phyloP scores from a whole-genome alignment of 352 stramenopile species.

The Halophytophthora polymorphica region DNA sequence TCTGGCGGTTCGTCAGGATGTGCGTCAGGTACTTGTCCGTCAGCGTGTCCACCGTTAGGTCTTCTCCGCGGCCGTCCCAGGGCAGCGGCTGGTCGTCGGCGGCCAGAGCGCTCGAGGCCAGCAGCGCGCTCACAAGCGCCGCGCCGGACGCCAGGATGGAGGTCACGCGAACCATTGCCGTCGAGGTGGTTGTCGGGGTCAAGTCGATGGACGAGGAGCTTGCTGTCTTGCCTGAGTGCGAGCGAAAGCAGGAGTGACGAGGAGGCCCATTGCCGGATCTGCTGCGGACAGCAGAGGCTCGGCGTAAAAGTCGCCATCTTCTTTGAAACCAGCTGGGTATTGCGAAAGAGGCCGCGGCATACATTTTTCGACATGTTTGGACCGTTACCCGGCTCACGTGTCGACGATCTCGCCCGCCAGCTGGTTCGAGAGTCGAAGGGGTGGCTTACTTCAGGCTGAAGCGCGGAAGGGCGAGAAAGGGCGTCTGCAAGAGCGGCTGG shows the following conservation, averaged over 20 bases:
- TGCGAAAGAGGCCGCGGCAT: slow-evolving; percentile 7
- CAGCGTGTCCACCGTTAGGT: slow-evolving; percentile 52
- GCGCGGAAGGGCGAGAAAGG: no score
- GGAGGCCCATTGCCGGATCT: slow-evolving; percentile 7
- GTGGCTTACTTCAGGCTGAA: no score
- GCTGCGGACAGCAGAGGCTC: neutral
- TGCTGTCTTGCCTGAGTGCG: slow-evolving; percentile 1
- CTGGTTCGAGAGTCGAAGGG: neutral
- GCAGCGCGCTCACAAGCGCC: slow-evolving; percentile 15
- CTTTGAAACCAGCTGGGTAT: neutral
- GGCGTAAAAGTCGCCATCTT: slow-evolving; percentile 16
- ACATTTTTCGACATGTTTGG: slow-evolving; percentile 12
- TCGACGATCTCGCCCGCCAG: neutral
- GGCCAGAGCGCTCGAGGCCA: slow-evolving; percentile 10
- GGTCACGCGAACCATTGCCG: slow-evolving; percentile 18
- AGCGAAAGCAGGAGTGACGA: slow-evolving; percentile 23
- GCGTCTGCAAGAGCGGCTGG: no score
- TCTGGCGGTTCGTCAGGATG: slow-evolving; percentile 63
- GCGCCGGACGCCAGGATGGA: slow-evolving; percentile 19
- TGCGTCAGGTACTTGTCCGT: slow-evolving; percentile 58
- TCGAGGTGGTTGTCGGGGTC: no score
- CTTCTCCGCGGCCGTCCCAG: slow-evolving; percentile 52
- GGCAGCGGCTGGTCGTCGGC: slow-evolving; percentile 42
- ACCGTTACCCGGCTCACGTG: slow-evolving; percentile 5
- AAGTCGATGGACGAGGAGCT: neutral